Evolutionary conservation across 1,139 yeast species (phyloP).

Genomic region (Yamadazyma atlantica): DNA sequence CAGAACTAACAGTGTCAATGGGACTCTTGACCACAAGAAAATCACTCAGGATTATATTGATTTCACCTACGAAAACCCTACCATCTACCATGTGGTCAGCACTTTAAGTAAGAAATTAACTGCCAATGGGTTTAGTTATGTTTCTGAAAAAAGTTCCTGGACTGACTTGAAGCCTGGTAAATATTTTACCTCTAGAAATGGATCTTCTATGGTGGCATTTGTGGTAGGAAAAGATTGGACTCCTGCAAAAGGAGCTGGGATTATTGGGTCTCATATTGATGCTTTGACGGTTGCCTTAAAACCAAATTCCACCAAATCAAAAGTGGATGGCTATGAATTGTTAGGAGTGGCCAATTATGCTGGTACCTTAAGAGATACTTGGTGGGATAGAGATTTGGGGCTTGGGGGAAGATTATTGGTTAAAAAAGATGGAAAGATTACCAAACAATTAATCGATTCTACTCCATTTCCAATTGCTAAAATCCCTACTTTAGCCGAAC

Average conservation of each 20-base stretch:
- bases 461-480: slow-evolving; percentile 40
- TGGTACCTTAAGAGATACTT: slow-evolving; percentile 34
- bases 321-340: slow-evolving; percentile 40
- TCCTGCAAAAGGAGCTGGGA: slow-evolving; percentile 38
- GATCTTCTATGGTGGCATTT: slow-evolving; percentile 40
- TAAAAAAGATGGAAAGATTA: slow-evolving; percentile 20
- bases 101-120: slow-evolving; percentile 27
- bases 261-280: slow-evolving; percentile 45
- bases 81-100: slow-evolving; percentile 41
- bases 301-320: slow-evolving; percentile 31
- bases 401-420: slow-evolving; percentile 45
- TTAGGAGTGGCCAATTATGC: slow-evolving; percentile 47
- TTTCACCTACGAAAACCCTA: slow-evolving; percentile 41
- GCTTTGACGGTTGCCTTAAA: slow-evolving; percentile 40
- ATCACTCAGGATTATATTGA: slow-evolving; percentile 33
- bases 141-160: slow-evolving; percentile 28
- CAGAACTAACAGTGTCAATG: neutral
- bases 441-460: slow-evolving; percentile 33
- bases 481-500: slow-evolving; percentile 45
- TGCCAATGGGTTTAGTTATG: slow-evolving; percentile 29
- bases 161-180: slow-evolving; percentile 20
- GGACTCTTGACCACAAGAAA: slow-evolving; percentile 8
- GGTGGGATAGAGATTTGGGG: slow-evolving; percentile 50
- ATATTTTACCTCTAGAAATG: slow-evolving; percentile 38
- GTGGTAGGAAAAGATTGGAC: slow-evolving; percentile 41